Evolutionary conservation across 352 stramenopile species (phyloP).

Genomic region (Blastocystis sp.): DNA sequence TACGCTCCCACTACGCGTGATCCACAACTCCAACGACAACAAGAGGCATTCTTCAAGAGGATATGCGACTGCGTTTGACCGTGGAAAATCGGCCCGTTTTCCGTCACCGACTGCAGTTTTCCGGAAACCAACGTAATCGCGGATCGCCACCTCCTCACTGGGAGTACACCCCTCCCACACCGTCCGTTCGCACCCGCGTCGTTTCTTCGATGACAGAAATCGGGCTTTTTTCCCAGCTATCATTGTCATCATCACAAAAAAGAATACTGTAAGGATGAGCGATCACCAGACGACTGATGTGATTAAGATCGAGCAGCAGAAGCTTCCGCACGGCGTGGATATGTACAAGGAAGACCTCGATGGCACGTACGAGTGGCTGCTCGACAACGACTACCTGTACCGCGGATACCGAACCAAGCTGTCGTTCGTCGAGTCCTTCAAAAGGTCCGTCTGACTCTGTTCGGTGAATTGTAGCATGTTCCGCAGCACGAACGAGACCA

Average conservation of each 20-base stretch:
- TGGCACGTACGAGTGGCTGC: constrained; percentile 52
- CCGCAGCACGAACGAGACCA: constrained; percentile 64
- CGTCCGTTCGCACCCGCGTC: no score
- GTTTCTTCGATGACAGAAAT: neutral
- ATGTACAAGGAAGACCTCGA: constrained; percentile 72
- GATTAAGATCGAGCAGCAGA: neutral
- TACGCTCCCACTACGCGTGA: constrained; percentile 56
- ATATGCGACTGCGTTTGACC: no score
- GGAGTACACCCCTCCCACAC: no score
- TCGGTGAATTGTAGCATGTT: constrained; percentile 36
- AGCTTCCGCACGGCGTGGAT: constrained; percentile 66
- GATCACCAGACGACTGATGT: neutral
- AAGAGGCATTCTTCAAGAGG: constrained; percentile 16
- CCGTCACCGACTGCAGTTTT: no score
- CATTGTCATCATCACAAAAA: neutral
- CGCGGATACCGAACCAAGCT: constrained; percentile 61
- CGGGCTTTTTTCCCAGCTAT: neutral
- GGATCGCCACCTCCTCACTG: no score
- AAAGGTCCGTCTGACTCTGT: constrained; percentile 7
- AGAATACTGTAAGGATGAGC: neutral
- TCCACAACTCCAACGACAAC: neutral
- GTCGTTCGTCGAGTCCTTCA: constrained; percentile 61
- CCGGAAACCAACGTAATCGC: no score
- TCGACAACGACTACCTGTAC: constrained; percentile 71
- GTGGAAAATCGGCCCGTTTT: no score